These are phyloP conservation scores for Alternaria conjuncta DNA, from an alignment of 2,329 filamentous ascomycete genomes.

Conservation along the genomic window DNA sequence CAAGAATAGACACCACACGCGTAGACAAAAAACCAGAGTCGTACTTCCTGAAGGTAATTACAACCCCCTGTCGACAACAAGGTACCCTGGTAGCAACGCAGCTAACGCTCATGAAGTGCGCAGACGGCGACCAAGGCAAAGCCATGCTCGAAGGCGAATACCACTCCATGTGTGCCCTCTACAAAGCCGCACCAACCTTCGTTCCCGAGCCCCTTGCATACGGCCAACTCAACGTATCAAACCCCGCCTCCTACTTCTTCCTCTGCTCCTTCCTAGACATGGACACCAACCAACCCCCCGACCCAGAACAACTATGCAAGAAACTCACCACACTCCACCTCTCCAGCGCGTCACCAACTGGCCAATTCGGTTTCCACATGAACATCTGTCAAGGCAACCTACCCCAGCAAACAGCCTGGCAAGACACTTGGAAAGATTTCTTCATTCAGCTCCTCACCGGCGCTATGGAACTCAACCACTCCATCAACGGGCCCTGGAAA, in stretches of 20 bases:
- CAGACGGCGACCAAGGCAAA: neutral
- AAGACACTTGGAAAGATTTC: neutral
- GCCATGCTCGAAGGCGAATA: neutral
- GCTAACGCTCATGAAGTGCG: neutral
- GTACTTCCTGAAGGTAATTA: neutral
- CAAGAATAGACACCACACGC: neutral
- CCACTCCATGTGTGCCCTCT: neutral
- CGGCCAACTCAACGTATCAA: neutral
- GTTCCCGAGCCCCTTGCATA: neutral
- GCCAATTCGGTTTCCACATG: neutral
- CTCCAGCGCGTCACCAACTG: neutral
- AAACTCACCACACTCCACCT: neutral
- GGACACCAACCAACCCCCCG: neutral
- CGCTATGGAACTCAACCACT: neutral
- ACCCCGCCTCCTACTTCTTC: neutral
- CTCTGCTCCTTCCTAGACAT: neutral
- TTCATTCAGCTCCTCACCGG: neutral
- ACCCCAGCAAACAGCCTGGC: neutral
- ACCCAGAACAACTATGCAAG: neutral
- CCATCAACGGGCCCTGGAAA: neutral
- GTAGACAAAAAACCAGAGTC: accelerated
- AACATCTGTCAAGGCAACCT: neutral
- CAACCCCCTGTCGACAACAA: neutral
- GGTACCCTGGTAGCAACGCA: neutral
- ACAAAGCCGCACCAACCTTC: neutral